Base-by-base conservation (phyloP, 2,329 filamentous ascomycete genomes). In the Nothophaeocryptopus gaeumannii region DNA sequence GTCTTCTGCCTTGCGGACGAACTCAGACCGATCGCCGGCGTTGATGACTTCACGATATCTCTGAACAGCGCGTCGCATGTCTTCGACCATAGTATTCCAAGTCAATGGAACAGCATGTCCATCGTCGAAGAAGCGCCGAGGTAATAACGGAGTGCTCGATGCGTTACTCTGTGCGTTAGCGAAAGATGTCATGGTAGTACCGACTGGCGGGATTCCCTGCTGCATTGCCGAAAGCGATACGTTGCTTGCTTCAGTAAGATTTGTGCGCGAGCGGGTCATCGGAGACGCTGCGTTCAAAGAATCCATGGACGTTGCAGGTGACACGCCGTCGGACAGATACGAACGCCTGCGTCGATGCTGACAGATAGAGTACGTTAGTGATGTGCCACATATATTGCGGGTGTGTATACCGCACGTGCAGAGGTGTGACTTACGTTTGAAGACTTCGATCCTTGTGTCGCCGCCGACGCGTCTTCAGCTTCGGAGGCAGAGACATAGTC, bases 1-100 rank as follows among this genome's bases (percentile, higher is more conserved):
- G 66, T 99, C 92, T 71, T 99, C 93, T n/a, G 93, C 93, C 55
- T 88, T 82, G 50, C 86, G 85, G 20, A 97, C 93, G 69, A 95
- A 97, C 66, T 97, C 90, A 2, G 90, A 88, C 20, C 91, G 84
- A 64, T 86, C 84, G 55, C 85, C 86, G 62, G 84, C 87, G 55
- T 85, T 85, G 61, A 99, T 88, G n/a, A 89, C 88, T 59, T 95
- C 87, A 39, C 90, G 83, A 70, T 97, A 99, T 48, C 85, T 82
- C 61, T 96, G 90, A 52, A 99, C 86, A 2, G 92, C 88, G 58
- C 83, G 81, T 63, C 89, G 89, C 88, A 97, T 97, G 65, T 96
- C 95, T 50, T 91, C 84, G 5, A 97, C 85, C 46, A 99, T 82
- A 14, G 86, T 78, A 62, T 86, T 89, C 93, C 93, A 99, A 9